Base-by-base conservation (phyloP, 176 grass and related monocot genomes). In the Raddia distichophylla region DNA sequence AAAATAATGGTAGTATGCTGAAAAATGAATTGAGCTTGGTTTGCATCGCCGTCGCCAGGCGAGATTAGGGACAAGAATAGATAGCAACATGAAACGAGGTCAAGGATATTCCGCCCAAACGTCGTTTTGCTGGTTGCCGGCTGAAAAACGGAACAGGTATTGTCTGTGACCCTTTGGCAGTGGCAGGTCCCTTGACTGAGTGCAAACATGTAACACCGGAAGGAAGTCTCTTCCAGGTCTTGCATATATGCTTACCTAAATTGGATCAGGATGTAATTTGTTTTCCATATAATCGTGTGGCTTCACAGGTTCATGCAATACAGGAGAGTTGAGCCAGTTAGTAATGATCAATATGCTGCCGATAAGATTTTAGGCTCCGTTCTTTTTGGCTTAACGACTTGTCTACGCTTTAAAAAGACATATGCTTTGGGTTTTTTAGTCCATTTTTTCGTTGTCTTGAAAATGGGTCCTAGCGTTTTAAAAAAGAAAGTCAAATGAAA, bases 21-120 rank as follows among this genome's bases (percentile, higher is more conserved):
- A 48, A 80, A 22, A 63, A 74, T 34, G 16, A 71, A 37, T 48
- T 27, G 9, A 64, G 67, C 3, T 82, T 86, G 15, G 88, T 78
- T 86, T 90, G 5, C 76, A 81, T 90, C 73, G 67, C 50, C 65
- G 60, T 65, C 44, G 88, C 78, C 52, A 67, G 73, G 83, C 43
- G 59, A 82, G 42, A 79, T 72, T 45, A 73, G 9, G 47, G 52
- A 87, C 33, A 86, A 86, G n/a, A 75, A 27, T 40, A 65, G 42
- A 33, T 71, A 56, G 14, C 47, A 67, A 48, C 55, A 72, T 18
- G 10, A 18, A 73, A 79, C 52, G 20, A 85, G 54, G 47, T 46
- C 27, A 54, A 63, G 77, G 47, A 71, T 89, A 42, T 2, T 71
- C 71, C 6, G 18, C 32, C 76, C 14, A 16, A 60, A 50, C 69